phyloP scores from a whole-genome alignment of 768 basidiomycete species.

The Boletus coccyginus region DNA sequence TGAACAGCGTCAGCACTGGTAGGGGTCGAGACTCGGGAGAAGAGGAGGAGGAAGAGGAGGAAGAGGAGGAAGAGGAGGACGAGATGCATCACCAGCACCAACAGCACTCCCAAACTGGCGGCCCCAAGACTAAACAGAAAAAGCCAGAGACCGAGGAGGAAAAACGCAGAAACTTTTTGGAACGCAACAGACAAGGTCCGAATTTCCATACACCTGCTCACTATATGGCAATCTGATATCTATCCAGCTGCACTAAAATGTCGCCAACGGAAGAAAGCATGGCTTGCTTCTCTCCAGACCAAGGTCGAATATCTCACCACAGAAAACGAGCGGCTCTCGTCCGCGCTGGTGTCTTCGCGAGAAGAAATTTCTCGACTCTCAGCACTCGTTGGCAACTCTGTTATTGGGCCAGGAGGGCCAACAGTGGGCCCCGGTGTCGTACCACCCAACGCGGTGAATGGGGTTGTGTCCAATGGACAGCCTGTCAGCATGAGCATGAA shows the following conservation, averaged over 20 bases:
- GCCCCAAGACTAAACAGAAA: slow-evolving; percentile 40
- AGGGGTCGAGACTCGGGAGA: slow-evolving; percentile 38
- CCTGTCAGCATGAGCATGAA: slow-evolving; percentile 45
- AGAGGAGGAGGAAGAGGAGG: slow-evolving; percentile 38
- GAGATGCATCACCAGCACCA: slow-evolving; percentile 18
- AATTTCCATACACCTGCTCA: background rate
- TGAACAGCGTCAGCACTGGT: slow-evolving; percentile 28
- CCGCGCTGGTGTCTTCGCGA: slow-evolving; percentile 80
- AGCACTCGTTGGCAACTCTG: slow-evolving; percentile 65
- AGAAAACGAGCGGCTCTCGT: slow-evolving; percentile 92
- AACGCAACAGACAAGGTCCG: slow-evolving; percentile 93
- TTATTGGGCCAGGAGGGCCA: slow-evolving; percentile 42
- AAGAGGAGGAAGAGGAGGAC: slow-evolving; percentile 40
- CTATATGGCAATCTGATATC: slow-evolving; percentile 3
- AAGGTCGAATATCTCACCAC: slow-evolving; percentile 90
- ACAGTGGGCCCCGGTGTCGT: slow-evolving; percentile 30
- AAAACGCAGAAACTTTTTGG: slow-evolving; percentile 94
- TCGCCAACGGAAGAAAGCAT: slow-evolving; percentile 98
- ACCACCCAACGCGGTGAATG: slow-evolving; percentile 26
- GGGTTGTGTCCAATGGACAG: slow-evolving; percentile 30
- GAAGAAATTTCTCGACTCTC: slow-evolving; percentile 89
- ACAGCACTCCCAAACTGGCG: slow-evolving; percentile 13
- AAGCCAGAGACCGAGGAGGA: slow-evolving; percentile 98
- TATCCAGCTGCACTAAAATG: slow-evolving; percentile 91
- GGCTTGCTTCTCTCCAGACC: slow-evolving; percentile 88